Base-by-base conservation (phyloP, 2,329 filamentous ascomycete genomes). In the Fusarium staphyleae region DNA sequence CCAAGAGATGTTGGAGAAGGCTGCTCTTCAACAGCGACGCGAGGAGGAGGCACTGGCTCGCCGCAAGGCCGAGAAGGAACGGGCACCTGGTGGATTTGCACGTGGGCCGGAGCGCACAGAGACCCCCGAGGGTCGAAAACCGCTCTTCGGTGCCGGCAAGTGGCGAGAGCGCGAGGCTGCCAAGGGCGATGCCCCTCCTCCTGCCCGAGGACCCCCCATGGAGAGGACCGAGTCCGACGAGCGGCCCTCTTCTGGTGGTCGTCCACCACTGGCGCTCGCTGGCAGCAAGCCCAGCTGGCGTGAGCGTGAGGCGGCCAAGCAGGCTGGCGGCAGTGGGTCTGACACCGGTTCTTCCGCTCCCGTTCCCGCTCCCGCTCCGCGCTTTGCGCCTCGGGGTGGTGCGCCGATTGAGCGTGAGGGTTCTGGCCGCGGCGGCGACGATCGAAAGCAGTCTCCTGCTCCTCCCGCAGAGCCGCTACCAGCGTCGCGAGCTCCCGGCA, bases 41-140 rank as follows among this genome's bases (percentile, higher is more conserved):
- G 93, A 96, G 74, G 92, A 95, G 67, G 93, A 96, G 74, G 93
- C 91, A 13, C 86, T 93, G 75, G 89, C 88, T 63, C 86, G 89
- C 66, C 85, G 84, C 73, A 85, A 81, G 69, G 87, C 82, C 53
- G 85, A 85, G 73, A 90, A 85, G 75, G 83, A 83, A 67, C 77
- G 77, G 64, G 71, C 39, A 22, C 13, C 55, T 12, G 11, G 15
- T 53, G 14, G 39, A 37, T 36, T 46, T 36, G 52, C 45, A 55
- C 61, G 79, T 56, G 62, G 63, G 37, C 65, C 67, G 44, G 69
- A 66, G 44, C 57, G 65, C 37, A 62, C 66, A 44, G 68, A 70
- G 11, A 52, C 62, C 3, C 42, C 68, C 35, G 72, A 73, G 43
- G 66, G 59, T 37, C 72, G 73, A 47, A 69, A 60, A 55, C 72